Base-by-base conservation (phyloP, 2,329 filamentous ascomycete species). In the Pseudopyrenochaeta lycopersici region DNA sequence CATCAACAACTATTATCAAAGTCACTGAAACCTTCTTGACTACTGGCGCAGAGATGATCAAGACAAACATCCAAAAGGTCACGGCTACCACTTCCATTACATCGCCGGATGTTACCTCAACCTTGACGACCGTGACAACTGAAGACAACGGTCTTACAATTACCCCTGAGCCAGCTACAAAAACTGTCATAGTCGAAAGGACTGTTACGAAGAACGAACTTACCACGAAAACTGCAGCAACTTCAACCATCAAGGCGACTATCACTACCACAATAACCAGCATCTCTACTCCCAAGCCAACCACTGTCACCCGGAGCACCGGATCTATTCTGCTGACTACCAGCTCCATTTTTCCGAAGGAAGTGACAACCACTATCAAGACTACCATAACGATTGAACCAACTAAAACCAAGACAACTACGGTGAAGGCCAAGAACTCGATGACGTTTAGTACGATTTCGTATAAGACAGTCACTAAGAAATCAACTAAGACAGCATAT, bases 381-480 rank as follows among this genome's bases (percentile, higher is more conserved):
- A 56, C 52, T 9, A 60, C 54, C 2, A 55, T 46, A 4, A 57
- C 56, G 2, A 7, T 62, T 4, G 32, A 50, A 17, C 56, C 60
- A 11, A 60, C 44, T 4, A 66, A 53, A 23, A 66, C 66, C 3
- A 71, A 68, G 46, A 68, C 64, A 2, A 65, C 58, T 21, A 67
- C 62, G 10, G 30, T 60, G 2, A 65, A 68, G 32, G 49, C 62
- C 30, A 58, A 58, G n/a, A 58, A 21, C 17, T 61, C 62, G 2
- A 40, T 66, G 4, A 67, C 60, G 12, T 46, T 64, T 38, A 60
- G 47, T 15, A 53, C 49, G 2, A 61, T 58, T 1, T 68, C 63
- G 1, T 49, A 58, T n/a, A 71, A 72, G 44, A 69, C 59, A 4
- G 60, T 60, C 1, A 72, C 66, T 1, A 73, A 71, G 60, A 67